Evolutionary conservation across 768 basidiomycete species (phyloP).

Genomic region (Aureoboletus auriporus): DNA sequence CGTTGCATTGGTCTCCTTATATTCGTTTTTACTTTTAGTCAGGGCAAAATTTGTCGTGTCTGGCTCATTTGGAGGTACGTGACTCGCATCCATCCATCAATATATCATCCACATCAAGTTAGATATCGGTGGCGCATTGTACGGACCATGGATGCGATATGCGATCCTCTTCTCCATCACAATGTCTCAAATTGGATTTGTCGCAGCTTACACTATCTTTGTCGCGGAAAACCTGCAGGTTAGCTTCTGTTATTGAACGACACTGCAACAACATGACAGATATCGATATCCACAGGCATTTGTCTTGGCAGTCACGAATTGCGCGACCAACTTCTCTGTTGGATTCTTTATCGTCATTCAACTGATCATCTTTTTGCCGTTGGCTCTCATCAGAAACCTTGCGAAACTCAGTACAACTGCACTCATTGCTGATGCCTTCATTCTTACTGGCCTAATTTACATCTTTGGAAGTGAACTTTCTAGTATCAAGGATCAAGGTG

Average conservation of each 20-base stretch:
- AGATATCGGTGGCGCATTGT: conserved; percentile 93
- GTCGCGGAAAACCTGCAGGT: conserved; percentile 85
- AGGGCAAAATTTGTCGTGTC: conserved; percentile 84
- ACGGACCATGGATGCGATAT: conserved; percentile 91
- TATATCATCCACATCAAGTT: neutral
- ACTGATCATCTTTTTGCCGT: conserved; percentile 81
- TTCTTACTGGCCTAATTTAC: conserved; percentile 81
- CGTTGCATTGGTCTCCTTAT: conserved; percentile 84
- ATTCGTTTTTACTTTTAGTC: conserved; percentile 90
- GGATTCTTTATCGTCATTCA: conserved; percentile 82
- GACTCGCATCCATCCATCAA: neutral
- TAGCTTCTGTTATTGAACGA: neutral
- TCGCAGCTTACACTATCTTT: conserved; percentile 91
- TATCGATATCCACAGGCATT: conserved; percentile 57
- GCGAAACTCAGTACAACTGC: conserved; percentile 92
- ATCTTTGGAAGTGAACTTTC: conserved; percentile 83
- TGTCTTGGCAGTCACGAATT: conserved; percentile 75
- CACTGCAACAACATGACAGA: neutral
- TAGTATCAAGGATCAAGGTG: conserved; percentile 62
- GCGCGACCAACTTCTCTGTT: conserved; percentile 61
- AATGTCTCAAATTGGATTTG: conserved; percentile 87
- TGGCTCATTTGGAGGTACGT: conserved; percentile 87
- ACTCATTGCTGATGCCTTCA: conserved; percentile 91
- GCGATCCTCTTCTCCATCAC: conserved; percentile 84
- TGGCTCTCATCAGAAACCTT: conserved; percentile 89